Evolutionary conservation across 1,139 yeast genomes (phyloP).

Genomic region (Groenewaldozyma sp.): DNA sequence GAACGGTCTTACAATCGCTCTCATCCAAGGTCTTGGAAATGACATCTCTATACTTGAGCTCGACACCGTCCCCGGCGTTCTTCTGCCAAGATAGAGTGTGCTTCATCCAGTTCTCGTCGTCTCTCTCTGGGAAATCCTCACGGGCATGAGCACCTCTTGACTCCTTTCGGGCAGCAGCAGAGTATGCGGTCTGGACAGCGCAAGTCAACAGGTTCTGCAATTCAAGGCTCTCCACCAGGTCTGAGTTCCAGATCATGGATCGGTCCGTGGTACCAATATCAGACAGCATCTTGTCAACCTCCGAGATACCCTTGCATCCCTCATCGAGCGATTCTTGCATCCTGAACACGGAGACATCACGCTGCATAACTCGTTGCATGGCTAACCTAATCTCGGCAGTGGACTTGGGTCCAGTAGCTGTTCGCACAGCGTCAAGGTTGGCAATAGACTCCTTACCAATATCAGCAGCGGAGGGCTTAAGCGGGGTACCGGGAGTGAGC

Average conservation of each 20-base stretch:
- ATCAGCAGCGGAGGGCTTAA: slow-evolving; percentile 69
- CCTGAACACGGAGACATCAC: slow-evolving; percentile 95
- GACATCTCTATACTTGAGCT: slow-evolving; percentile 80
- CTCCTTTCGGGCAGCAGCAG: slow-evolving; percentile 94
- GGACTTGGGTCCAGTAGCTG: slow-evolving; percentile 66
- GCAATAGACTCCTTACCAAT: slow-evolving; percentile 85
- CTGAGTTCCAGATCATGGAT: slow-evolving; percentile 97
- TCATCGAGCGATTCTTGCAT: slow-evolving; percentile 84
- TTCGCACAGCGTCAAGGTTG: slow-evolving; percentile 82
- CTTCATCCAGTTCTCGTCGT: slow-evolving; percentile 96
- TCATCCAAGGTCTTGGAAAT: slow-evolving; percentile 79
- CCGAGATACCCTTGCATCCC: slow-evolving; percentile 75
- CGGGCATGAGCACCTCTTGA: slow-evolving; percentile 99
- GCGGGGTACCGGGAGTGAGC: slow-evolving; percentile 83
- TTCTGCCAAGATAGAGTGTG: slow-evolving; percentile 92
- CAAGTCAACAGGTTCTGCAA: slow-evolving; percentile 94
- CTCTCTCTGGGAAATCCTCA: slow-evolving; percentile 95
- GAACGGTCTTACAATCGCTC: slow-evolving; percentile 88
- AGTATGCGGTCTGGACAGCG: slow-evolving; percentile 90
- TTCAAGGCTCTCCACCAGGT: slow-evolving; percentile 91
- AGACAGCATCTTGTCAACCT: slow-evolving; percentile 63
- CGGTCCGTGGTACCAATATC: slow-evolving; percentile 84
- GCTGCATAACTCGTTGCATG: slow-evolving; percentile 96
- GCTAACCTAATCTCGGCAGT: slow-evolving; percentile 85
- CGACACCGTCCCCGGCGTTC: slow-evolving; percentile 58